phyloP scores from a whole-genome alignment of 2,329 filamentous ascomycete genomes.

The Alternaria brassicae region DNA sequence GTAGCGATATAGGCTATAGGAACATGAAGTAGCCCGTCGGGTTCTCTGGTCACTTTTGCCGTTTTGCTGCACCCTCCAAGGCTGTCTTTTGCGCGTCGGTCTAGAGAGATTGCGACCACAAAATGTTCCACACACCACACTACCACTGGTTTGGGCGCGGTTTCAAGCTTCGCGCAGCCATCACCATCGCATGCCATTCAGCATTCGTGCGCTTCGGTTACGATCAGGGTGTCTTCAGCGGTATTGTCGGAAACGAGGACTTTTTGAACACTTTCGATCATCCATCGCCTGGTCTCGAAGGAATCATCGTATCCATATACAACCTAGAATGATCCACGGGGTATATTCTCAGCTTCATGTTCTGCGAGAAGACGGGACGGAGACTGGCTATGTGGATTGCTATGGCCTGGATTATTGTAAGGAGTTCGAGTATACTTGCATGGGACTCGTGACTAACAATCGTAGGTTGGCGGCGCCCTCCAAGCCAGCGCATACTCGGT shows the following conservation, averaged over 20 bases:
- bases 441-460: not conserved
- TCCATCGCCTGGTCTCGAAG: conserved; percentile 49
- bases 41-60: not conserved
- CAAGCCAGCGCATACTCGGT: conserved; percentile 45
- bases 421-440: not conserved
- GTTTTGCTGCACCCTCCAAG: not conserved
- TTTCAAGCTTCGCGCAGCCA: conserved; percentile 37
- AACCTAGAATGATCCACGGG: conserved; percentile 51
- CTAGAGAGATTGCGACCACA: not conserved
- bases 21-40: not conserved
- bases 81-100: not conserved
- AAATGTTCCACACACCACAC: conserved; percentile 33
- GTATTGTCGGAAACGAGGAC: conserved; percentile 52
- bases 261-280: conserved; percentile 52
- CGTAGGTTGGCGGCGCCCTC: conserved; percentile 47
- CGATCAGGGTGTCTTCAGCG: conserved; percentile 50
- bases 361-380: conserved; percentile 48
- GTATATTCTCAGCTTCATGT: conserved; percentile 49
- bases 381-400: conserved; percentile 52
- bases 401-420: conserved; percentile 52
- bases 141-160: conserved; percentile 38
- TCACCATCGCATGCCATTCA: conserved; percentile 41
- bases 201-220: conserved; percentile 47
- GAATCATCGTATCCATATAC: conserved; percentile 55
- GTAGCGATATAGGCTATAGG: not conserved